A percentile compares a stretch with the other conserved stretches of the same genome.
These are phyloP conservation scores for Dendrocalamus latiflorus DNA, from an alignment of 202 grass and related monocot genomes.

Conservation along the genomic window DNA sequence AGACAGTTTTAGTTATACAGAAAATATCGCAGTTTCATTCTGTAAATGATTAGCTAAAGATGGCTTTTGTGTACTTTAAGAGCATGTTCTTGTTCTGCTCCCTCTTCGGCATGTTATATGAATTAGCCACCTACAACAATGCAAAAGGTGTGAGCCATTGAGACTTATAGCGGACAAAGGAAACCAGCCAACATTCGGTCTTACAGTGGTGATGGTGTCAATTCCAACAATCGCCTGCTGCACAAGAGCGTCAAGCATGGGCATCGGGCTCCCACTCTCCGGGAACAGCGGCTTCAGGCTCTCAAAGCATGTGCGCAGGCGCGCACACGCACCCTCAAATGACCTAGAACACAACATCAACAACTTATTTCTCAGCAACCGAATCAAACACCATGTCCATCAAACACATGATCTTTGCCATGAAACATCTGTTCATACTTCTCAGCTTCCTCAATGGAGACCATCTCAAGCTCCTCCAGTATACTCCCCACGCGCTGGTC, in stretches of 20 bases:
- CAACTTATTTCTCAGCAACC: background rate
- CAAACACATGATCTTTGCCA: background rate
- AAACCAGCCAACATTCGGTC: background rate
- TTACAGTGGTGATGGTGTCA: constrained; percentile 74
- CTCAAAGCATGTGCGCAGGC: constrained; percentile 69
- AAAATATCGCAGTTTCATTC: background rate
- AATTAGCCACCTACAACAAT: constrained; percentile 63
- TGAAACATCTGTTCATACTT: constrained; percentile 50
- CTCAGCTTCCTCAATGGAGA: constrained; percentile 90
- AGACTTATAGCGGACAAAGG: background rate
- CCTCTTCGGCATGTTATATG: constrained; percentile 50
- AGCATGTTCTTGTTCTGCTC: constrained; percentile 72
- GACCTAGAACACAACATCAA: constrained; percentile 61
- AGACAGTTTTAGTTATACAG: constrained; percentile 7
- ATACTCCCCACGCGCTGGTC: constrained; percentile 70
- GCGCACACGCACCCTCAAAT: constrained; percentile 65
- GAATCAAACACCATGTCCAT: background rate
- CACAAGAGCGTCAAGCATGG: constrained; percentile 68
- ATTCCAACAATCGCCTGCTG: constrained; percentile 75
- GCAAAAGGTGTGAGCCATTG: background rate
- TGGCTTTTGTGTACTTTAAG: constrained; percentile 56
- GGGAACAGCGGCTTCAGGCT: constrained; percentile 74
- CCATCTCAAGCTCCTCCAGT: constrained; percentile 80
- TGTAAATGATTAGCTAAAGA: constrained; percentile 13
- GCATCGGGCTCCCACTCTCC: constrained; percentile 57